phyloP scores from a whole-genome alignment of 164 flowering plant species.

The Kalanchoe fedtschenkoi region DNA sequence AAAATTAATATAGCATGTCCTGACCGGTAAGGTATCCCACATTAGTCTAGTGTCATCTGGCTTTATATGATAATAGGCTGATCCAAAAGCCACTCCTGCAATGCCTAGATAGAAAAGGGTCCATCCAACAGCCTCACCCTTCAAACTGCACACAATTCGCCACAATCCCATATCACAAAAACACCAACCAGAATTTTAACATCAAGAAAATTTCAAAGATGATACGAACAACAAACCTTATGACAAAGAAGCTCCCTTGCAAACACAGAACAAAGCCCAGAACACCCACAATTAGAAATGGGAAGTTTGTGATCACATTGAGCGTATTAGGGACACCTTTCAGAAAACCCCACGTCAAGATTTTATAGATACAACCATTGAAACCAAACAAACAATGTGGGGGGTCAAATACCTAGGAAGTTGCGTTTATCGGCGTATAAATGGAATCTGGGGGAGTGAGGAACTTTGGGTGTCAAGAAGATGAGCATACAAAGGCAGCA shows the following conservation, averaged over 20 bases:
- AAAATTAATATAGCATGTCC: background rate
- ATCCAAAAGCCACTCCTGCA: constrained; percentile 40
- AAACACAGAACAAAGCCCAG: constrained; percentile 37
- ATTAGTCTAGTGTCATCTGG: constrained; percentile 38
- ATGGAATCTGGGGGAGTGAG: constrained; percentile 30
- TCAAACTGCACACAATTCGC: constrained; percentile 20
- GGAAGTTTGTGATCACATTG: constrained; percentile 39
- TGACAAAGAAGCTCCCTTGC: constrained; percentile 24
- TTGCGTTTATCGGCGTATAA: constrained; percentile 45
- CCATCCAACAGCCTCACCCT: constrained; percentile 49
- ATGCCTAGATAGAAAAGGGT: constrained; percentile 37
- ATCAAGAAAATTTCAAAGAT: background rate
- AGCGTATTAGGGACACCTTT: constrained; percentile 29
- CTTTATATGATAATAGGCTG: constrained; percentile 58
- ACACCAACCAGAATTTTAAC: background rate
- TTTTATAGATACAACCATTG: background rate
- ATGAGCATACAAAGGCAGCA: constrained; percentile 24
- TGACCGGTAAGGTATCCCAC: constrained; percentile 51
- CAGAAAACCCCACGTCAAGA: constrained; percentile 4
- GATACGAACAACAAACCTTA: constrained; percentile 32
- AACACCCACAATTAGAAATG: constrained; percentile 40
- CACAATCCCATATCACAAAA: constrained; percentile 5
- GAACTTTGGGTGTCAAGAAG: constrained; percentile 36
- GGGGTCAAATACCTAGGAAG: constrained; percentile 27
- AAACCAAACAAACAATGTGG: background rate